Percentiles rank a stretch among this genome's conserved stretches.
These are phyloP conservation scores for Rhizopus delemar DNA, from an alignment of 371 early-diverging fungal species.

Conservation along the genomic window DNA sequence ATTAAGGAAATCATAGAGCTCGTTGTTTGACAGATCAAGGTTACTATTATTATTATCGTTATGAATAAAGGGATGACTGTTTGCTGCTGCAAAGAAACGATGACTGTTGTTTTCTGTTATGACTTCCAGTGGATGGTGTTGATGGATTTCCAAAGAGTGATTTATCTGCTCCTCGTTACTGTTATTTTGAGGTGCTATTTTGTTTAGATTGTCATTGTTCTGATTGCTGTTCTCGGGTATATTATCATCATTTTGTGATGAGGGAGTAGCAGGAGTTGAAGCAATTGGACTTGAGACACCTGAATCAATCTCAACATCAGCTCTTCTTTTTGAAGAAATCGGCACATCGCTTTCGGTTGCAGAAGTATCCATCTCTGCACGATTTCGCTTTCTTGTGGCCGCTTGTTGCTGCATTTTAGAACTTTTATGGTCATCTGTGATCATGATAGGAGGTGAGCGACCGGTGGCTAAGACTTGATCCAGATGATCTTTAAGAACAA, in stretches of 20 bases:
- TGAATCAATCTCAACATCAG: conserved; percentile 40
- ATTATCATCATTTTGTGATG: conserved; percentile 38
- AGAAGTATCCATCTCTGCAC: conserved; percentile 40
- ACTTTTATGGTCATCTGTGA: conserved; percentile 89
- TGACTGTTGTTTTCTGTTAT: neutral
- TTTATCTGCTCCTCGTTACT: neutral
- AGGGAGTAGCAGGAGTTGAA: conserved; percentile 52
- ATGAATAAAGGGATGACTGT: neutral
- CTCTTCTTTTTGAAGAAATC: conserved; percentile 16
- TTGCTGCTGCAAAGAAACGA: neutral
- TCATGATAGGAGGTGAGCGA: conserved; percentile 81
- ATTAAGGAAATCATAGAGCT: conserved; percentile 25
- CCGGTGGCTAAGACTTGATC: conserved; percentile 69
- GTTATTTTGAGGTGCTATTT: neutral
- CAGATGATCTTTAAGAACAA: conserved; percentile 62
- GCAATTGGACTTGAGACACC: conserved; percentile 48
- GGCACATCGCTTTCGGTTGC: conserved; percentile 34
- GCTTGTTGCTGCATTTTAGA: conserved; percentile 45
- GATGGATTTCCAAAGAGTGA: conserved; percentile 19
- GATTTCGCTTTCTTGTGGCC: conserved; percentile 34
- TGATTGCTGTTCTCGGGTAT: conserved; percentile 15
- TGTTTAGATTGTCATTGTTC: conserved; percentile 2
- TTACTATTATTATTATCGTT: neutral
- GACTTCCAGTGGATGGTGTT: neutral
- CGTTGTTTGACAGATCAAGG: conserved; percentile 7